Conservation (phyloP, 306 rosid genomes). For the Castanea mollissima region DNA sequence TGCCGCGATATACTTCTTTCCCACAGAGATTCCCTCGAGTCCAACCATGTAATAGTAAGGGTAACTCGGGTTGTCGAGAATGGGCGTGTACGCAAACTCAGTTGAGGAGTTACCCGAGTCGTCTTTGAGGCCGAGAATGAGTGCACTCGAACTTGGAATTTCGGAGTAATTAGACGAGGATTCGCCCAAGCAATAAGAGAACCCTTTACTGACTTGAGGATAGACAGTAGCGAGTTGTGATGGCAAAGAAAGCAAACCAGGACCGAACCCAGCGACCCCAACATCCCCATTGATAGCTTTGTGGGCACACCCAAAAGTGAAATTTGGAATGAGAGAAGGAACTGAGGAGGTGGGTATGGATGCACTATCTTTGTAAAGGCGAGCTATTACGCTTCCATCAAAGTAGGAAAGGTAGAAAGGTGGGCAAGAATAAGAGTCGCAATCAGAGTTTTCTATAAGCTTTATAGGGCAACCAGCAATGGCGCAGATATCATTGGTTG, state of each 20-base stretch:
- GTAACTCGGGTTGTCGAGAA: constrained; percentile 77
- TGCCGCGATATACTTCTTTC: constrained; percentile 45
- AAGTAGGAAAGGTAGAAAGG: constrained; percentile 84
- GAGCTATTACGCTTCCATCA: constrained; percentile 78
- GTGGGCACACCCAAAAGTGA: constrained; percentile 91
- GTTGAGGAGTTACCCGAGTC: background rate
- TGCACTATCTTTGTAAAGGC: constrained; percentile 48
- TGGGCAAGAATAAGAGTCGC: constrained; percentile 64
- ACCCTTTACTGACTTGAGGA: constrained; percentile 71
- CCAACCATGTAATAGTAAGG: constrained; percentile 84
- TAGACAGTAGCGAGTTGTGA: constrained; percentile 61
- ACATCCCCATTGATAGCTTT: constrained; percentile 78
- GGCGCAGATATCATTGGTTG: constrained; percentile 73
- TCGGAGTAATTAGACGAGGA: constrained; percentile 64
- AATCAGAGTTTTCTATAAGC: constrained; percentile 64
- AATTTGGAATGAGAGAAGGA: constrained; percentile 53
- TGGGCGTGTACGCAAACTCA: constrained; percentile 64
- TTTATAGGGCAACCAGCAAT: constrained; percentile 74
- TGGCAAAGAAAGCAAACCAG: constrained; percentile 70
- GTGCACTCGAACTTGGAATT: constrained; percentile 71
- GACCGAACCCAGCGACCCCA: constrained; percentile 95
- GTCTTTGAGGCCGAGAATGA: constrained; percentile 60
- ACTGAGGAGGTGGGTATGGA: constrained; percentile 34
- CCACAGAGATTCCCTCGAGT: constrained; percentile 64
- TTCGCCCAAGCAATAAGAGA: constrained; percentile 83